phyloP scores from a whole-genome alignment of 1,284 basidiomycete species.

The Pseudozyma pruni region DNA sequence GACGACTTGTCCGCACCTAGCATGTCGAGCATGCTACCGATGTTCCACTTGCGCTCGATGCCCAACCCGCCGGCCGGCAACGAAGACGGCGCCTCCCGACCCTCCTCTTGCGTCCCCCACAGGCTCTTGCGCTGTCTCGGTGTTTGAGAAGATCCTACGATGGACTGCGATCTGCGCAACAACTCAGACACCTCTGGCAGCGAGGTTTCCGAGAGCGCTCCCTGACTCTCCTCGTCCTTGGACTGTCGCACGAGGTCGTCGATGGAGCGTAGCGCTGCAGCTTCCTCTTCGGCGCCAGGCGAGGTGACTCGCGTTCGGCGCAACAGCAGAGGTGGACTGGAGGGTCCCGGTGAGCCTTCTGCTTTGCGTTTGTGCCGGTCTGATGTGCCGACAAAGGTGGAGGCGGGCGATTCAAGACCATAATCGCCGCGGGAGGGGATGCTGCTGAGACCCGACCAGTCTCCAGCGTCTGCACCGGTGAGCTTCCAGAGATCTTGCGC shows the following conservation, averaged over 20 bases:
- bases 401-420: constrained; percentile 33
- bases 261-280: constrained; percentile 20
- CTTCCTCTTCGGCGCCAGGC: constrained; percentile 34
- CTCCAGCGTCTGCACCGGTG: constrained; percentile 34
- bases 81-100: background rate
- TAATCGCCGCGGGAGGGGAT: constrained; percentile 26
- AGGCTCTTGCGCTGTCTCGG: constrained; percentile 3
- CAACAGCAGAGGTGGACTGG: constrained; percentile 9
- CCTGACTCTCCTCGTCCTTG: constrained; percentile 26
- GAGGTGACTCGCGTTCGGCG: constrained; percentile 11
- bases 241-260: constrained; percentile 2
- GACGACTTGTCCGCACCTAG: constrained; percentile 45
- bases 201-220: constrained; percentile 18
- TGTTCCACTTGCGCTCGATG: constrained; percentile 47
- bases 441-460: constrained; percentile 19
- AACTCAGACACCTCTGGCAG: constrained; percentile 38
- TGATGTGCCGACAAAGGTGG: background rate
- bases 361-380: constrained; percentile 12
- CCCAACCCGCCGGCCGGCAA: constrained; percentile 5
- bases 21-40: constrained; percentile 51
- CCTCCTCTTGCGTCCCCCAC: background rate
- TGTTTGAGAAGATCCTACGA: constrained; percentile 1
- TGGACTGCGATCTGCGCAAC: constrained; percentile 22
- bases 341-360: constrained; percentile 6
- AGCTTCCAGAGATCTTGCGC: constrained; percentile 45